phyloP scores from a whole-genome alignment of 2,329 filamentous ascomycete species.

The Penicillium sp. region DNA sequence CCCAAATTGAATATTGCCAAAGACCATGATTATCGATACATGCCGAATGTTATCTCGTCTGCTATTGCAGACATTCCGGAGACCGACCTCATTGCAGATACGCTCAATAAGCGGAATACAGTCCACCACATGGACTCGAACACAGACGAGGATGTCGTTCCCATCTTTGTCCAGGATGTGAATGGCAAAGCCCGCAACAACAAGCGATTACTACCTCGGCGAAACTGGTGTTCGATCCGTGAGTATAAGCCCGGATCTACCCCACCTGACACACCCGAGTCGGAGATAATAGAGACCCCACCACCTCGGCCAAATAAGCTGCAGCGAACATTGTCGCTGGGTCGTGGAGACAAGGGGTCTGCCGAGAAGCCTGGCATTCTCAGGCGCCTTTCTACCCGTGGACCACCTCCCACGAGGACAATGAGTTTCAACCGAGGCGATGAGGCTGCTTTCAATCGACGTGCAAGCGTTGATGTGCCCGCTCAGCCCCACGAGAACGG shows the following conservation, averaged over 20 bases:
- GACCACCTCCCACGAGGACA: slow-evolving; percentile 32
- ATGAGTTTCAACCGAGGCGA: slow-evolving; percentile 31
- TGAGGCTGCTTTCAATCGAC: slow-evolving; percentile 17
- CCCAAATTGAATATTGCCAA: slow-evolving; percentile 72
- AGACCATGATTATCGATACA: slow-evolving; percentile 88
- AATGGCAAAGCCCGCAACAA: slow-evolving; percentile 87
- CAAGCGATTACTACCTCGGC: slow-evolving; percentile 72
- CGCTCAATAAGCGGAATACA: slow-evolving; percentile 87
- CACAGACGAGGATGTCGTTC: slow-evolving; percentile 93
- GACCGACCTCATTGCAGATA: slow-evolving; percentile 76
- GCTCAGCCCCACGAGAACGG: slow-evolving; percentile 24
- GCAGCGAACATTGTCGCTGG: slow-evolving; percentile 55
- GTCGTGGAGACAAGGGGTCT: slow-evolving; percentile 44
- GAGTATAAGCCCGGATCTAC: slow-evolving; percentile 71
- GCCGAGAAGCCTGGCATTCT: slow-evolving; percentile 32
- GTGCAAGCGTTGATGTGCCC: slow-evolving; percentile 31
- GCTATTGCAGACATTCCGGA: slow-evolving; percentile 90
- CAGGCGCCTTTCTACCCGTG: slow-evolving; percentile 41
- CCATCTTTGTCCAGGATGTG: slow-evolving; percentile 80
- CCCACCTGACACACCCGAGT: slow-evolving; percentile 57
- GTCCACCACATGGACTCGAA: slow-evolving; percentile 56
- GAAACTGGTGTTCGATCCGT: slow-evolving; percentile 92
- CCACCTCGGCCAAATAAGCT: slow-evolving; percentile 34
- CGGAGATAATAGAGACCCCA: slow-evolving; percentile 32
- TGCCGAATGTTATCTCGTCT: slow-evolving; percentile 89